phyloP scores from a whole-genome alignment of 345 rosid species.

The Populus davidiana region DNA sequence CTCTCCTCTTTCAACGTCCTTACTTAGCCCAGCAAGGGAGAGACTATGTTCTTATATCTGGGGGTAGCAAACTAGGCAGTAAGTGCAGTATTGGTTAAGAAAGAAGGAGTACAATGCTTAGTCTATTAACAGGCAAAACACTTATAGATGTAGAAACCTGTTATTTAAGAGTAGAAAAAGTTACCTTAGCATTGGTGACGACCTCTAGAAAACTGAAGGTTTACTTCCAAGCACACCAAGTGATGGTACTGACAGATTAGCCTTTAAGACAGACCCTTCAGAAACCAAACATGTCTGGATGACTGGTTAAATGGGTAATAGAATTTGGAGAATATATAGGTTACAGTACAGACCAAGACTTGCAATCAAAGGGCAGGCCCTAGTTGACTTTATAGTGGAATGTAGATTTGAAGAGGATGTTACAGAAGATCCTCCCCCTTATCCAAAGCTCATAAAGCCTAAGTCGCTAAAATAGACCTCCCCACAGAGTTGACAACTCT shows the following conservation, averaged over 20 bases:
- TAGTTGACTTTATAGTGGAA: rapidly evolving
- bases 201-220: rapidly evolving
- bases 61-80: not conserved
- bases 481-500: too few relatives aligned
- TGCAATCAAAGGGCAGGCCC: too few relatives aligned
- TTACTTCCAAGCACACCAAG: not conserved
- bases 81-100: not conserved
- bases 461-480: too few relatives aligned
- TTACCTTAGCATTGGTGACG: not conserved
- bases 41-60: not conserved
- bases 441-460: too few relatives aligned
- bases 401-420: too few relatives aligned
- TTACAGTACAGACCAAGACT: not conserved
- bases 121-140: not conserved
- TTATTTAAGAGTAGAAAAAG: not conserved
- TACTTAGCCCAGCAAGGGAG: not conserved
- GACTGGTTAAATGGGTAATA: not conserved
- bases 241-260: not conserved
- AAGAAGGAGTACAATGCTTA: not conserved
- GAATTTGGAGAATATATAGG: not conserved
- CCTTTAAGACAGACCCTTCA: not conserved
- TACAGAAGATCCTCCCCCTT: too few relatives aligned
- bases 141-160: not conserved
- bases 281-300: too few relatives aligned
- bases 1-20: not conserved